Percentiles rank a stretch among this genome's conserved stretches.
These are phyloP conservation scores for Mollisia scopiformis DNA, from an alignment of 2,329 filamentous ascomycete species.

Conservation along the genomic window DNA sequence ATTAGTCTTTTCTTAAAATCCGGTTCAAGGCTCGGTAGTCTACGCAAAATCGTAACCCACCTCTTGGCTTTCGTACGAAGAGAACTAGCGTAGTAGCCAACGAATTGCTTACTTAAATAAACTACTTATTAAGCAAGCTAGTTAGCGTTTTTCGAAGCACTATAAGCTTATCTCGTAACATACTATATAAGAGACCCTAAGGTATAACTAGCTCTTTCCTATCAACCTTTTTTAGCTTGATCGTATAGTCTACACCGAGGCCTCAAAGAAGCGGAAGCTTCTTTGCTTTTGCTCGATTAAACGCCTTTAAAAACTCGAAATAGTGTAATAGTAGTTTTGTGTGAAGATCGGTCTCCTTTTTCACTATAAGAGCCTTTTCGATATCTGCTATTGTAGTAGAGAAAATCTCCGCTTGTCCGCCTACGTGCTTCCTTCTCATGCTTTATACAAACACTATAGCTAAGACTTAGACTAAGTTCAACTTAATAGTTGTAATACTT, in stretches of 20 bases:
- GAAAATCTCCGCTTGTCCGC: too few relatives aligned
- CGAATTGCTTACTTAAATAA: constrained; percentile 15
- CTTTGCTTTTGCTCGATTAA: background rate
- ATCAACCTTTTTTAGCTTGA: constrained; percentile 9
- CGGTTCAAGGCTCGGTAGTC: constrained; percentile 33
- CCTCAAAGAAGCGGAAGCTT: constrained; percentile 1
- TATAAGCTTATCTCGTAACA: constrained; percentile 9
- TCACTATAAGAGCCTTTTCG: too few relatives aligned
- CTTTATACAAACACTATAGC: too few relatives aligned
- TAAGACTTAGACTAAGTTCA: too few relatives aligned
- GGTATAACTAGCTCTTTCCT: background rate
- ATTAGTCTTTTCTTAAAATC: constrained; percentile 32
- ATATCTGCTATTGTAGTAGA: too few relatives aligned
- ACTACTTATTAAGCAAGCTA: constrained; percentile 13
- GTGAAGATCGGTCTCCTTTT: too few relatives aligned
- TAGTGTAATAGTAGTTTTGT: too few relatives aligned
- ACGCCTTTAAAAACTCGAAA: too few relatives aligned
- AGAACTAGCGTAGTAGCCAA: constrained; percentile 9
- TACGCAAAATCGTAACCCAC: constrained; percentile 29
- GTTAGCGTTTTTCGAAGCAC: constrained; percentile 9
- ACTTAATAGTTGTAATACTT: background rate
- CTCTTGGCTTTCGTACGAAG: constrained; percentile 20
- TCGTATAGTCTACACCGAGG: constrained; percentile 3
- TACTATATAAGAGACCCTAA: constrained; percentile 13
- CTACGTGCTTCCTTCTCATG: too few relatives aligned